These are phyloP conservation scores for Geotrichum ghanense DNA, from an alignment of 805 yeast genomes.

Conservation along the genomic window DNA sequence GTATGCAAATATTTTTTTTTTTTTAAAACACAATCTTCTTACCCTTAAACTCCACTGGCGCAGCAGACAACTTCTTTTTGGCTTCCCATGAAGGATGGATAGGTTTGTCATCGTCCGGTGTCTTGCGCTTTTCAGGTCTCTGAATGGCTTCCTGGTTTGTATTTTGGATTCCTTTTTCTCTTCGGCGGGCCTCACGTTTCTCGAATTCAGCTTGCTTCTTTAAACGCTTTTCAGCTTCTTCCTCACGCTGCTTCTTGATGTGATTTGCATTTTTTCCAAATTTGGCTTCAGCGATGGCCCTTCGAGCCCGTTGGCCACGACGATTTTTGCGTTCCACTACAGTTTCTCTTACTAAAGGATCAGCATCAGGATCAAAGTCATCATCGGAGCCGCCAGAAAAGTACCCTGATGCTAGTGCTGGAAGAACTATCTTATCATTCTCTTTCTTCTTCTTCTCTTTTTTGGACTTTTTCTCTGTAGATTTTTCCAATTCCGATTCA, in stretches of 20 bases:
- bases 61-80: slow-evolving; percentile 60
- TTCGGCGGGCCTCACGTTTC: slow-evolving; percentile 46
- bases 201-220: slow-evolving; percentile 55
- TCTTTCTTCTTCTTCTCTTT: slow-evolving; percentile 12
- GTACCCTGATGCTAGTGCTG: slow-evolving; percentile 70
- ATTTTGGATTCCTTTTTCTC: slow-evolving; percentile 10
- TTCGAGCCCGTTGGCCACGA: slow-evolving; percentile 95
- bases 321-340: slow-evolving; percentile 58
- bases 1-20: no score
- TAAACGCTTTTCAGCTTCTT: slow-evolving; percentile 44
- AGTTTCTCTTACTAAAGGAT: slow-evolving; percentile 11
- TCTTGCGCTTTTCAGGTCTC: slow-evolving; percentile 25
- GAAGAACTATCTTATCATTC: slow-evolving; percentile 29
- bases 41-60: slow-evolving; percentile 61
- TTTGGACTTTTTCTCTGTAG: slow-evolving; percentile 17
- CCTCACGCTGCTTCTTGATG: slow-evolving; percentile 51
- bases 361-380: slow-evolving; percentile 21
- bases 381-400: slow-evolving; percentile 65
- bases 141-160: neutral
- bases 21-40: slow-evolving; percentile 65
- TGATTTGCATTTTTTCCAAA: slow-evolving; percentile 81
- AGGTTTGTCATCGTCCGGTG: slow-evolving; percentile 22
- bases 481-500: slow-evolving; percentile 14
- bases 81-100: slow-evolving; percentile 99
- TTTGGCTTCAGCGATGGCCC: slow-evolving; percentile 90